These are phyloP conservation scores for Fusarium nematophilum DNA, from an alignment of 2,329 filamentous ascomycete species.

Conservation along the genomic window DNA sequence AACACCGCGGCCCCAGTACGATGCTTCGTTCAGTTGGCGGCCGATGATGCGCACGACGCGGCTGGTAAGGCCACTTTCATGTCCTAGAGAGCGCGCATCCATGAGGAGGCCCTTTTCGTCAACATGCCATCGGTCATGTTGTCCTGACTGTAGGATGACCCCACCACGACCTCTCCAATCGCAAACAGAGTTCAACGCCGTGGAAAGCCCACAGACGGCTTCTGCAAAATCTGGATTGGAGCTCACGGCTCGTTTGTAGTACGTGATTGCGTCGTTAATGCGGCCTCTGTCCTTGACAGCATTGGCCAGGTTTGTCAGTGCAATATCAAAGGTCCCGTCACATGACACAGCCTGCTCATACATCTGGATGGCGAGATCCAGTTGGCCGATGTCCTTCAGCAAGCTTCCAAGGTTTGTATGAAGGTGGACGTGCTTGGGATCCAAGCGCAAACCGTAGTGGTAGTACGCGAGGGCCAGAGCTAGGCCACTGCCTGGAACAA, in stretches of 20 bases:
- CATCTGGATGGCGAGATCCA: slow-evolving; percentile 93
- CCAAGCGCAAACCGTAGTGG: slow-evolving; percentile 89
- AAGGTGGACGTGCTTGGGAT: slow-evolving; percentile 90
- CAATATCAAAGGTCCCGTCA: slow-evolving; percentile 96
- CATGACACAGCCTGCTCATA: slow-evolving; percentile 94
- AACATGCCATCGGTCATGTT: slow-evolving; percentile 92
- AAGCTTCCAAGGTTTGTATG: slow-evolving; percentile 97
- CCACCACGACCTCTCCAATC: slow-evolving; percentile 93
- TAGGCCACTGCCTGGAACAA: slow-evolving; percentile 86
- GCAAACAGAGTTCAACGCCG: slow-evolving; percentile 95
- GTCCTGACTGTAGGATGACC: slow-evolving; percentile 77
- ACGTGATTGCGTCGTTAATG: slow-evolving; percentile 89
- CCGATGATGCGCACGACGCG: slow-evolving; percentile 91
- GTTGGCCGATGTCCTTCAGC: slow-evolving; percentile 94
- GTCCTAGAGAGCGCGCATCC: slow-evolving; percentile 72
- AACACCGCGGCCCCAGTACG: slow-evolving; percentile 82
- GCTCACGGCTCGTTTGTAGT: slow-evolving; percentile 89
- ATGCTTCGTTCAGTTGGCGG: slow-evolving; percentile 87
- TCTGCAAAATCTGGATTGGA: slow-evolving; percentile 97
- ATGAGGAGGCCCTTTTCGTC: slow-evolving; percentile 84
- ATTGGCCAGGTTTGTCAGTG: slow-evolving; percentile 94
- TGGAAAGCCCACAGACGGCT: slow-evolving; percentile 94
- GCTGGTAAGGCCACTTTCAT: slow-evolving; percentile 84
- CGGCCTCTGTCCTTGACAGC: slow-evolving; percentile 96
- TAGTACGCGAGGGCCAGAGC: slow-evolving; percentile 93